phyloP scores from a whole-genome alignment of 2,329 filamentous ascomycete genomes.

The Coniosporium tulheliwenetii region DNA sequence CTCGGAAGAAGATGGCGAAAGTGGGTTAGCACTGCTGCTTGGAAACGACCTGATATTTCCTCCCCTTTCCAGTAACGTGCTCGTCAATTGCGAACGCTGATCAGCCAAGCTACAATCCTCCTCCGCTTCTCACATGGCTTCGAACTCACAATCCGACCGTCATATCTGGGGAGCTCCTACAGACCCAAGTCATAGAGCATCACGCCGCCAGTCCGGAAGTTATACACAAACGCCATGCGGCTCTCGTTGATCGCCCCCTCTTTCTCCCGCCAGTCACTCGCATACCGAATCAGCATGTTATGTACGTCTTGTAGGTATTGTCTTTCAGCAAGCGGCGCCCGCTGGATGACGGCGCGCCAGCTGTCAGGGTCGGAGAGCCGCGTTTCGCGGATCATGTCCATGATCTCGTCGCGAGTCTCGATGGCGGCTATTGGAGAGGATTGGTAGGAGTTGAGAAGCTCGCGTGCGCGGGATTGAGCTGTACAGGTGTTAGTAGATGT shows the following conservation, averaged over 20 bases:
- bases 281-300: conserved; percentile 52
- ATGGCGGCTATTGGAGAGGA: conserved; percentile 73
- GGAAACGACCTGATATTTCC: too few relatives aligned
- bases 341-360: conserved; percentile 71
- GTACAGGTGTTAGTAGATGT: not conserved
- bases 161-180: conserved; percentile 1
- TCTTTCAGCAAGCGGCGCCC: conserved; percentile 58
- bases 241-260: conserved; percentile 14
- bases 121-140: too few relatives aligned
- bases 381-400: conserved; percentile 62
- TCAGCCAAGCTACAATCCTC: too few relatives aligned
- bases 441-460: conserved; percentile 54
- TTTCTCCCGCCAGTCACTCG: conserved; percentile 37
- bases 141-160: too few relatives aligned
- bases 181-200: conserved; percentile 66
- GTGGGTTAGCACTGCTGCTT: too few relatives aligned
- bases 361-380: conserved; percentile 64
- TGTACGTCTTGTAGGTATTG: conserved; percentile 75
- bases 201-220: conserved; percentile 71
- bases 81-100: too few relatives aligned
- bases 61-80: too few relatives aligned
- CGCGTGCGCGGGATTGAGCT: conserved; percentile 39
- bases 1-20: too few relatives aligned
- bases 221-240: conserved; percentile 76
- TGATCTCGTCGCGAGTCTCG: conserved; percentile 70